A percentile compares a stretch with the other conserved stretches of the same genome.
Conservation (phyloP, 2,329 filamentous ascomycete species). For the Didymella exigua region DNA sequence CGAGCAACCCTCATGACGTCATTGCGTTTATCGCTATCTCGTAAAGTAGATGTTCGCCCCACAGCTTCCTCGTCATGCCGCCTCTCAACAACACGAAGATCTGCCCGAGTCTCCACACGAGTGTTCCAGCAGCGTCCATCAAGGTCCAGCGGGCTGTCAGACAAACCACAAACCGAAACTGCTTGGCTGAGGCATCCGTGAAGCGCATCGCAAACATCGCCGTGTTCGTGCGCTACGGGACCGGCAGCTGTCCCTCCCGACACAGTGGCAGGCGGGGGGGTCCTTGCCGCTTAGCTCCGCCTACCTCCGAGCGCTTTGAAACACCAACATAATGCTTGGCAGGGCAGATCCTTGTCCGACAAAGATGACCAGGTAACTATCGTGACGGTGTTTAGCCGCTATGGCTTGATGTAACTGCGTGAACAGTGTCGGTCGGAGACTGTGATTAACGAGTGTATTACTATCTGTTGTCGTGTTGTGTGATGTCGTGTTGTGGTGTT, state of each 20-base stretch:
- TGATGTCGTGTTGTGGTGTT: too few species aligned
- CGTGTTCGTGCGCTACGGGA: neutral
- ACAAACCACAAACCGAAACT: slow-evolving; percentile 14
- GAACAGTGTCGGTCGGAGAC: too few species aligned
- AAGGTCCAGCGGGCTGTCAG: slow-evolving; percentile 4
- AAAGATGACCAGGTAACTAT: neutral
- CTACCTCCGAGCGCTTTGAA: neutral
- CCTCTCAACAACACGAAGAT: slow-evolving; percentile 10
- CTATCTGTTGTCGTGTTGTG: neutral
- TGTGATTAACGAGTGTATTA: too few species aligned
- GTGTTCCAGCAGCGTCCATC: neutral
- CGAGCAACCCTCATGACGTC: slow-evolving; percentile 8
- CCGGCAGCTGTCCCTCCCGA: slow-evolving; percentile 1
- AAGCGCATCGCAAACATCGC: slow-evolving; percentile 13
- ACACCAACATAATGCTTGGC: neutral
- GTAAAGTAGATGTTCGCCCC: slow-evolving; percentile 5
- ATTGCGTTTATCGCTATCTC: slow-evolving; percentile 9
- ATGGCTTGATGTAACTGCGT: too few species aligned
- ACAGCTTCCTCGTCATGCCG: slow-evolving; percentile 10
- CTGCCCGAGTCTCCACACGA: slow-evolving; percentile 1
- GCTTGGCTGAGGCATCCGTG: slow-evolving; percentile 16
- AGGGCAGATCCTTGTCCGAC: neutral
- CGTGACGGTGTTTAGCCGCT: neutral
- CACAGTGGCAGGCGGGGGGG: neutral
- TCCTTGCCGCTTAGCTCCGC: slow-evolving; percentile 2